A percentile compares a stretch with the other conserved stretches of the same genome.
phyloP scores from a whole-genome alignment of 1,139 yeast species.

The Suhomyces bribrorum region DNA sequence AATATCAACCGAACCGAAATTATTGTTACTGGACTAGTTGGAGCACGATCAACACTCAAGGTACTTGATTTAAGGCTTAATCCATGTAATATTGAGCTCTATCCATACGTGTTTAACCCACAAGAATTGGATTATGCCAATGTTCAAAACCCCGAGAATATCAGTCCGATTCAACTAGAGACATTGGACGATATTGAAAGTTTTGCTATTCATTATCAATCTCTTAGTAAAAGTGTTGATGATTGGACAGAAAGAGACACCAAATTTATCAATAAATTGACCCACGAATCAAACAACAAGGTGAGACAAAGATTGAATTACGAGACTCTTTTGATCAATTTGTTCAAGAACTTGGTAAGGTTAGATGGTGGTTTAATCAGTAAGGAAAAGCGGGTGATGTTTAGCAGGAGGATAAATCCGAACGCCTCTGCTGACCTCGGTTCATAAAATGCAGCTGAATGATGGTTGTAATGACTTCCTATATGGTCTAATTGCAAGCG shows the following conservation, averaged over 20 bases:
- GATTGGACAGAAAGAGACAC: constrained; percentile 44
- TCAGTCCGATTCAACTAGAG: constrained; percentile 41
- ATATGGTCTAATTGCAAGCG: no score
- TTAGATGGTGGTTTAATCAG: constrained; percentile 43
- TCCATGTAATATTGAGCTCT: constrained; percentile 48
- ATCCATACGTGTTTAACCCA: constrained; percentile 56
- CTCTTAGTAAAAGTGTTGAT: constrained; percentile 31
- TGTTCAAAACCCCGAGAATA: constrained; percentile 13
- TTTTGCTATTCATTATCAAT: constrained; percentile 43
- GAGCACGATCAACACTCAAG: constrained; percentile 34
- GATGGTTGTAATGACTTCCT: no score
- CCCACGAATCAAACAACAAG: constrained; percentile 21
- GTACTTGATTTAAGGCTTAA: constrained; percentile 54
- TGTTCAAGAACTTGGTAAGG: constrained; percentile 35
- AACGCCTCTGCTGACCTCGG: no score
- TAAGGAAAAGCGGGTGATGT: constrained; percentile 23
- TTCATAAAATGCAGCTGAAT: no score
- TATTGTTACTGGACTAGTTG: constrained; percentile 35
- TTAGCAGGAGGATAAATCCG: constrained; percentile 17
- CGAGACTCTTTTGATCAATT: constrained; percentile 40
- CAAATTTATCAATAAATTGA: constrained; percentile 25
- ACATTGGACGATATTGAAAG: constrained; percentile 49
- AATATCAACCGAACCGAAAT: constrained; percentile 35
- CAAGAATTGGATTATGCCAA: constrained; percentile 36
- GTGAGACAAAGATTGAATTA: constrained; percentile 37